Conservation (phyloP, 345 rosid species). For the Noccaea bulbosa region DNA sequence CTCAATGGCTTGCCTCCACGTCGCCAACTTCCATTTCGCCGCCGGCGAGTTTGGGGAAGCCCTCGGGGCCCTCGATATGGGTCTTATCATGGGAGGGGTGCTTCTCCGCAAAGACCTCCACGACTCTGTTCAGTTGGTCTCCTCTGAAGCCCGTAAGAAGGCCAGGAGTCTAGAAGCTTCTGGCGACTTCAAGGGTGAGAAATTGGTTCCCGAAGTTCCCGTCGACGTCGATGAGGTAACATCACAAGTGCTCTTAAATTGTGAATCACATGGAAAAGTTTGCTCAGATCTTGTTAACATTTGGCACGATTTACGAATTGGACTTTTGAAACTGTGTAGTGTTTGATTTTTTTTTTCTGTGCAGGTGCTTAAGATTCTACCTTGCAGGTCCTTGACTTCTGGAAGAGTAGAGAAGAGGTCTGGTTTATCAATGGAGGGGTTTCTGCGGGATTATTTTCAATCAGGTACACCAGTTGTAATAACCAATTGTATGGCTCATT, state of each 20-base stretch:
- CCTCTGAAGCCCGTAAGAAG: constrained; percentile 51
- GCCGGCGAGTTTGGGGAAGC: constrained; percentile 71
- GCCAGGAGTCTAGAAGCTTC: constrained; percentile 34
- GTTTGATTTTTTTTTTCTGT: background rate
- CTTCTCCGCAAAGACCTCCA: constrained; percentile 79
- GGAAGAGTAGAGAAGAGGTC: constrained; percentile 75
- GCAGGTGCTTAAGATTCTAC: constrained; percentile 67
- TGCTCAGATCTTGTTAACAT: constrained; percentile 25
- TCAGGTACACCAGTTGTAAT: constrained; percentile 79
- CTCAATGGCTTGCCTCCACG: constrained; percentile 84
- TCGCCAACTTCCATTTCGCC: constrained; percentile 67
- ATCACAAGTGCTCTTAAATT: background rate
- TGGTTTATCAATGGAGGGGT: constrained; percentile 78
- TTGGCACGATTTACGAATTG: background rate
- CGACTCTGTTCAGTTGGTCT: constrained; percentile 52
- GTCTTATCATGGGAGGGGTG: constrained; percentile 93
- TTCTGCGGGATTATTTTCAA: constrained; percentile 68
- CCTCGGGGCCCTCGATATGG: constrained; percentile 85
- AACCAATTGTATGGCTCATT: constrained; percentile 87
- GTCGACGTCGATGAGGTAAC: constrained; percentile 68
- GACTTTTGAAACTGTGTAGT: background rate
- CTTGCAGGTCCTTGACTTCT: constrained; percentile 63
- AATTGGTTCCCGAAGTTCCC: constrained; percentile 54
- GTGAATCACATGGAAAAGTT: background rate
- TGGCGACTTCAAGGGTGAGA: constrained; percentile 30